Evolutionary conservation across 106 monocot species (phyloP).

Genomic region (Ottelia alismoides): DNA sequence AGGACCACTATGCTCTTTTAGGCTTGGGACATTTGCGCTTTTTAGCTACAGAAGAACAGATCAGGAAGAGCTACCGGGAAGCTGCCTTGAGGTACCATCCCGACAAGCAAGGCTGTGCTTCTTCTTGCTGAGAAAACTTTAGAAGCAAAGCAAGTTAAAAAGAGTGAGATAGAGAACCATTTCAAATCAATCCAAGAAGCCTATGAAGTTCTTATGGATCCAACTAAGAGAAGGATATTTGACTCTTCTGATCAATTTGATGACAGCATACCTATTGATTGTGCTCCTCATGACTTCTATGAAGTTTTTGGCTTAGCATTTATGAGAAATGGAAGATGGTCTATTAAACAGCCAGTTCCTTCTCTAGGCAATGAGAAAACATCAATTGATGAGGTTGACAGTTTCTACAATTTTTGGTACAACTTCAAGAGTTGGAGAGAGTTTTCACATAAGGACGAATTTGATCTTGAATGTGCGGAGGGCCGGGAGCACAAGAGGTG

Average conservation of each 20-base stretch:
- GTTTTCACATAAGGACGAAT: conserved; percentile 76
- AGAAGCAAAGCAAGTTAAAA: conserved; percentile 40
- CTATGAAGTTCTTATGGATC: conserved; percentile 91
- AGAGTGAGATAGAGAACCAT: conserved; percentile 73
- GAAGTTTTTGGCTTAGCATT: conserved; percentile 84
- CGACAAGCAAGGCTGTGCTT: conserved; percentile 75
- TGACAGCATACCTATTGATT: conserved; percentile 82
- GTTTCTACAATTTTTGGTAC: conserved; percentile 86
- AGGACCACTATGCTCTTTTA: conserved; percentile 84
- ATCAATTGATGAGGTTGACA: conserved; percentile 47
- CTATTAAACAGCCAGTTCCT: conserved; percentile 50
- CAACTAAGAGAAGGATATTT: conserved; percentile 74
- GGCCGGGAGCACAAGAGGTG: conserved; percentile 85
- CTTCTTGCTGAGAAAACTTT: conserved; percentile 68
- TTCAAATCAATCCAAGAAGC: conserved; percentile 90
- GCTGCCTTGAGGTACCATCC: conserved; percentile 90
- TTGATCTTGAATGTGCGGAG: conserved; percentile 79
- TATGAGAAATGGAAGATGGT: conserved; percentile 89
- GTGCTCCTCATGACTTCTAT: conserved; percentile 76
- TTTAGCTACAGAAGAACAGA: conserved; percentile 90
- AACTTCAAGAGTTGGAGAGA: conserved; percentile 91
- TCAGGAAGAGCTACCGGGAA: conserved; percentile 81
- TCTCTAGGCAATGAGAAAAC: conserved; percentile 58
- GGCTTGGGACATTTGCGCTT: conserved; percentile 78
- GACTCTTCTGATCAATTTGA: conserved; percentile 96